A percentile compares a stretch with the other conserved stretches of the same genome.
Evolutionary conservation across 352 stramenopile species (phyloP).

Genomic region (Globisporangium nodosum): DNA sequence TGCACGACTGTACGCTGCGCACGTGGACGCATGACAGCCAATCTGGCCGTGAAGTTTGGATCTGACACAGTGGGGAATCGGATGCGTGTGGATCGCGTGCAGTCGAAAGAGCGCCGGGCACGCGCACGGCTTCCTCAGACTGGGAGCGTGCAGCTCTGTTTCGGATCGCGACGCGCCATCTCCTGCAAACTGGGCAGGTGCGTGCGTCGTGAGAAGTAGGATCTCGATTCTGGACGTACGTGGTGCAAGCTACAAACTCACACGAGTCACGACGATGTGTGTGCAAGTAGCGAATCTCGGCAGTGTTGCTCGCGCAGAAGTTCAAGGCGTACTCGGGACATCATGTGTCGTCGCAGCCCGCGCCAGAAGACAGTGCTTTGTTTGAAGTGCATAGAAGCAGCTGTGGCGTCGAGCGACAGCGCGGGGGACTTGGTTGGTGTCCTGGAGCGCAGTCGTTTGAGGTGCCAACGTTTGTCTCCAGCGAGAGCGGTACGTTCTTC

Average conservation of each 20-base stretch:
- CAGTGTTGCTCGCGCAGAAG: conserved; percentile 1
- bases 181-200: conserved; percentile 11
- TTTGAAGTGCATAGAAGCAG: neutral
- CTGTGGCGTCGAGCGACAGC: neutral
- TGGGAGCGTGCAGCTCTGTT: conserved; percentile 9
- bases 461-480: neutral
- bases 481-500: conserved; percentile 1
- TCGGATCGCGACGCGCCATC: conserved; percentile 6
- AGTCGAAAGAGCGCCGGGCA: conserved; percentile 3
- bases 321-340: conserved; percentile 3
- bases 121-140: neutral
- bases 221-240: too few species aligned
- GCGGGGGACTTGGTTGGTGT: neutral
- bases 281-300: conserved; percentile 5
- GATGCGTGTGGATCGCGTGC: neutral
- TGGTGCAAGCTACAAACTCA: neutral
- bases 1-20: conserved; percentile 7
- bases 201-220: too few species aligned
- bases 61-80: neutral
- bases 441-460: conserved; percentile 7
- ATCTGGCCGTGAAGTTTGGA: too few species aligned
- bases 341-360: neutral
- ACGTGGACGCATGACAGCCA: too few species aligned
- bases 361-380: neutral
- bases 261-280: neutral